Percentiles rank a stretch among this genome's conserved stretches.
phyloP scores from a whole-genome alignment of 2,329 filamentous ascomycete species.

The Stagonosporopsis chrysanthemi region DNA sequence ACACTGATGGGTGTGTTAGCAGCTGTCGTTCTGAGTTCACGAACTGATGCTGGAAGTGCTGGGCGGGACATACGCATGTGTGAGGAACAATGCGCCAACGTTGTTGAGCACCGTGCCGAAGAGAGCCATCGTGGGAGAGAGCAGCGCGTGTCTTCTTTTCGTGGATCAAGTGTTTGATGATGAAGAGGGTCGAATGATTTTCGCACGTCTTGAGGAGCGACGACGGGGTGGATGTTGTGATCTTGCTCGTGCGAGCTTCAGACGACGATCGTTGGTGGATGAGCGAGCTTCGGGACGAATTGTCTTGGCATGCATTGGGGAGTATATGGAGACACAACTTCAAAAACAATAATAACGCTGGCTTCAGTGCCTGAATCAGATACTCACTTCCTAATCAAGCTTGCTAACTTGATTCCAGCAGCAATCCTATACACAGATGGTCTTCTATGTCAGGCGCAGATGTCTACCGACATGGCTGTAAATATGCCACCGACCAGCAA shows the following conservation, averaged over 20 bases:
- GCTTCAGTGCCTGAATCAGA: background rate
- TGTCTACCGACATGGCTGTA: background rate
- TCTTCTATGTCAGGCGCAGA: background rate
- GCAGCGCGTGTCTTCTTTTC: background rate
- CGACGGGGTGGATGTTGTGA: background rate
- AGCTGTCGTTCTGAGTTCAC: conserved; percentile 14
- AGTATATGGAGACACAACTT: background rate
- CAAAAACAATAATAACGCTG: background rate
- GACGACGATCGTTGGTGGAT: background rate
- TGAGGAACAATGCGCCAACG: conserved; percentile 78
- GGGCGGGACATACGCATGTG: conserved; percentile 76
- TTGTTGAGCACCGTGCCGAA: conserved; percentile 74
- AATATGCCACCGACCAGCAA: background rate
- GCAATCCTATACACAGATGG: no score
- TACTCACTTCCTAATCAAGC: no score
- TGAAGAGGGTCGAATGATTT: background rate
- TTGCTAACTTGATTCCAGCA: no score
- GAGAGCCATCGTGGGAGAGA: conserved; percentile 67
- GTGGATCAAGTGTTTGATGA: background rate
- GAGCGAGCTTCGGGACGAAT: conserved; percentile 6
- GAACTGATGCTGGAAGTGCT: background rate
- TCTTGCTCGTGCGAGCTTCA: background rate
- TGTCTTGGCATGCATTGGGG: conserved; percentile 10
- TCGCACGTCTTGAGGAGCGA: background rate
- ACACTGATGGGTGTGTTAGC: conserved; percentile 65